These are phyloP conservation scores for Hericium coralloides DNA, from an alignment of 768 basidiomycete genomes.

Conservation along the genomic window DNA sequence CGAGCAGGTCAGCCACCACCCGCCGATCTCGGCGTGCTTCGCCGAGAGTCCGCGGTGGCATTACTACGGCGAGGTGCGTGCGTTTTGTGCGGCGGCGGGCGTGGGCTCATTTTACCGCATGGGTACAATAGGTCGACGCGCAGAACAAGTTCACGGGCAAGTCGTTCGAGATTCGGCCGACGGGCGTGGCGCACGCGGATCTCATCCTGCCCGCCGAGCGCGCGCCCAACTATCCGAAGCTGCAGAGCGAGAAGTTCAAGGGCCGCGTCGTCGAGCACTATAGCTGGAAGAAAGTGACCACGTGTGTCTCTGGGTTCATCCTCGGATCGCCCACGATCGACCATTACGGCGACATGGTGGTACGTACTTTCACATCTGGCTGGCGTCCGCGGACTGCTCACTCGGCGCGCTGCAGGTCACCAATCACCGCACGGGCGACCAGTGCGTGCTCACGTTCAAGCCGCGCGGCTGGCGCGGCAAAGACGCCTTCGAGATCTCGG, in stretches of 20 bases:
- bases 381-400: neutral
- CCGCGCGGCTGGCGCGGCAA: constrained; percentile 91
- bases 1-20: constrained; percentile 97
- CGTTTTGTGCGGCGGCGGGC: neutral
- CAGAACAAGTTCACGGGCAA: constrained; percentile 97
- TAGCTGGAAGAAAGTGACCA: constrained; percentile 92
- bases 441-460: constrained; percentile 88
- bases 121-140: constrained; percentile 66
- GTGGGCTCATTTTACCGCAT: neutral
- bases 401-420: constrained; percentile 40
- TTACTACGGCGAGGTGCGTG: constrained; percentile 78
- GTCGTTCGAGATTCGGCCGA: constrained; percentile 92
- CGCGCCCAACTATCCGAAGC: constrained; percentile 54
- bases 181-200: constrained; percentile 87
- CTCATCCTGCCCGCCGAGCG: constrained; percentile 64
- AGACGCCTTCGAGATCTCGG: constrained; percentile 89
- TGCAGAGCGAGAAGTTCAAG: constrained; percentile 17
- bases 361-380: constrained; percentile 30
- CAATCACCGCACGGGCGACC: constrained; percentile 87
- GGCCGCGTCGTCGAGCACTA: constrained; percentile 75
- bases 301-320: constrained; percentile 88
- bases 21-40: constrained; percentile 94
- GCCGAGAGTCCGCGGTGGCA: constrained; percentile 84
- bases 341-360: constrained; percentile 81
- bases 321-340: constrained; percentile 62